Base-by-base conservation (phyloP, 2,329 filamentous ascomycete species). In the Colletotrichum sp. region DNA sequence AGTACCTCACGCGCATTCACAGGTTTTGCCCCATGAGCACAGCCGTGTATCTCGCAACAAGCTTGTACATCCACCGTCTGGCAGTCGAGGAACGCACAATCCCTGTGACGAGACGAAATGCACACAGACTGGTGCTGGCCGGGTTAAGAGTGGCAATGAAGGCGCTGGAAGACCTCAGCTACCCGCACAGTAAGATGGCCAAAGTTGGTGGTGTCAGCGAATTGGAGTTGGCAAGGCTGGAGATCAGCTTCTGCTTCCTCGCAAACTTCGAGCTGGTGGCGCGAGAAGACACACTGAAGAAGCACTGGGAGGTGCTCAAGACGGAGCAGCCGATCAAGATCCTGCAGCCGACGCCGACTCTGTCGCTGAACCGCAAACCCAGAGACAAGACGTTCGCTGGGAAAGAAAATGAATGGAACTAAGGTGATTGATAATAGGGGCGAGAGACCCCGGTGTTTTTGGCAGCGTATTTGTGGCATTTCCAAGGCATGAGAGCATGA, bases 1-100 rank as follows among this genome's bases (percentile, higher is more conserved):
- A 97, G 78, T 99, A 98, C 82, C 90, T 98, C 28, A 88, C 93
- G 80, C 94, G 96, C 18, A 91, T 98, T 74, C 96, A 98, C 85
- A 92, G 92, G 74, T 98, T 94, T 86, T 98, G 96, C 81, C 96
- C 97, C 5, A 96, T 98, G 91, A 97, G 95, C 77, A 96, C 96
- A 0, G 96, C 94, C 28, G 96, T 98, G 12, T 98, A 98, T 85
- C 92, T 99, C 30, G 95, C 96, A 2, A 94, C 96, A 6, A 96
- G 94, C 62, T 89, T 94, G 10, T 98, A 98, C 86, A 96, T 98
- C 78, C 93, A 96, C 82, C 92, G 94, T 28, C 89, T 98, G 56
- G 94, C 94, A 1, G 92, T 96, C 15, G 89, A 93, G 60, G 95
- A 97, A 82, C 91, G 91, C 78, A 91, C 94, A 28, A 93, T 98